Evolutionary conservation across 75 land plant genomes (phyloP), one percentile per base, ranked within the genome.

Genomic region (Sequoia sempervirens): DNA sequence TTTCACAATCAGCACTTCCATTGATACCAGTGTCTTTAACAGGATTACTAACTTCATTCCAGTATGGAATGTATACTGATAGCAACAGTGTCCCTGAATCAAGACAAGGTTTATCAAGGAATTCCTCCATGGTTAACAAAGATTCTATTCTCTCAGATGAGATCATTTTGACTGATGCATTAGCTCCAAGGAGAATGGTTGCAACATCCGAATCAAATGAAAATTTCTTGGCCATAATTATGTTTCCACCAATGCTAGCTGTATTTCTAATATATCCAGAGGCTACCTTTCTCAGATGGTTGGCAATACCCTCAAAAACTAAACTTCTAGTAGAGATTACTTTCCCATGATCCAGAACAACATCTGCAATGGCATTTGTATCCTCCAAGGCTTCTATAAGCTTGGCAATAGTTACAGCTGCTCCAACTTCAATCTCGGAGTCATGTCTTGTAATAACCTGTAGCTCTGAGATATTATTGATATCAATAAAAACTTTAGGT

Each of bases 221-320:
- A 9, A 87, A 83, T 53, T 88, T 94, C 50, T 95, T 94, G 41
- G 97, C 92, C 96, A 97, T 88, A 30, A 97, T 90, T 74, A 97
- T 54, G 88, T 97, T 97, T 10, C 99, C 99, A 20, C 99, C 99
- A 7, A 97, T 75, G 83, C 99, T 97, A 46, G 94, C 99, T 34
- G 92, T 86, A 76, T 95, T 95, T 58, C 99, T 50, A 40, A 95
- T 86, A 75, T 87, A 93, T 78, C 81, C 80, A 74, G 94, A 88
- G 36, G 97, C 97, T 68, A 96, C 85, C 82, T 93, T 91, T 30
- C 82, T 89, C 86, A 96, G 73, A 68, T 96, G 97, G 13, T 87
- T 86, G 41, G 93, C 95, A 85, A 96, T 70, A 36, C 87, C 92
- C 28, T 12, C 34, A 52, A 89, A 87, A 10, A 92, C 84, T 85